Evolutionary conservation across 768 basidiomycete genomes (phyloP).

Genomic region (Clitopilus passeckerianus): DNA sequence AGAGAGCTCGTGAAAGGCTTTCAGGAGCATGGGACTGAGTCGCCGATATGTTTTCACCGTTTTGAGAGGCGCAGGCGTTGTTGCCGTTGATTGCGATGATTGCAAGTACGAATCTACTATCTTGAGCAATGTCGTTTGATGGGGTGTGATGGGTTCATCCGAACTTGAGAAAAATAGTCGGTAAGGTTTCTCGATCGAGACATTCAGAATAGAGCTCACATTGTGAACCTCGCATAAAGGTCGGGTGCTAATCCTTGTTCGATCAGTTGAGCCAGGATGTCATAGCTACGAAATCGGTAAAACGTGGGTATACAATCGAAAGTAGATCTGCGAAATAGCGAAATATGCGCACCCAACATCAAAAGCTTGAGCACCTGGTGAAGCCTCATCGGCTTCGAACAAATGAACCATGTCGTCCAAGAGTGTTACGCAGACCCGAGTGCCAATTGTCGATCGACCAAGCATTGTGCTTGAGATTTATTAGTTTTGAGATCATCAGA

Average conservation of each 20-base stretch:
- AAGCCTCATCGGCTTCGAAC: slow-evolving; percentile 63
- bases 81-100: slow-evolving; percentile 31
- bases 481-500: slow-evolving; percentile 4
- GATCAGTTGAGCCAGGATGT: slow-evolving; percentile 59
- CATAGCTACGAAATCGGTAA: slow-evolving; percentile 41
- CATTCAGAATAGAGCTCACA: slow-evolving; percentile 38
- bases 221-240: slow-evolving; percentile 53
- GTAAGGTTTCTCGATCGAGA: slow-evolving; percentile 5
- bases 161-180: slow-evolving; percentile 29
- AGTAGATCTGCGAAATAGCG: background rate
- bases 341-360: slow-evolving; percentile 58
- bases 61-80: slow-evolving; percentile 21
- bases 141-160: slow-evolving; percentile 74
- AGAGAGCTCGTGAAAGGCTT: slow-evolving; percentile 56
- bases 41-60: slow-evolving; percentile 33
- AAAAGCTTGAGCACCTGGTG: slow-evolving; percentile 64
- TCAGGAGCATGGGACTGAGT: slow-evolving; percentile 56
- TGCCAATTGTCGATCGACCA: slow-evolving; percentile 47
- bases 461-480: slow-evolving; percentile 42
- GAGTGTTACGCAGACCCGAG: slow-evolving; percentile 61
- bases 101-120: slow-evolving; percentile 83
- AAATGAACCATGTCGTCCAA: slow-evolving; percentile 69
- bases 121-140: slow-evolving; percentile 86
- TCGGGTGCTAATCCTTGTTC: slow-evolving; percentile 52
- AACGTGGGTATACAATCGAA: slow-evolving; percentile 5